Evolutionary conservation across 139 green algal species (phyloP).

Genomic region (Chlamydomonas incerta): DNA sequence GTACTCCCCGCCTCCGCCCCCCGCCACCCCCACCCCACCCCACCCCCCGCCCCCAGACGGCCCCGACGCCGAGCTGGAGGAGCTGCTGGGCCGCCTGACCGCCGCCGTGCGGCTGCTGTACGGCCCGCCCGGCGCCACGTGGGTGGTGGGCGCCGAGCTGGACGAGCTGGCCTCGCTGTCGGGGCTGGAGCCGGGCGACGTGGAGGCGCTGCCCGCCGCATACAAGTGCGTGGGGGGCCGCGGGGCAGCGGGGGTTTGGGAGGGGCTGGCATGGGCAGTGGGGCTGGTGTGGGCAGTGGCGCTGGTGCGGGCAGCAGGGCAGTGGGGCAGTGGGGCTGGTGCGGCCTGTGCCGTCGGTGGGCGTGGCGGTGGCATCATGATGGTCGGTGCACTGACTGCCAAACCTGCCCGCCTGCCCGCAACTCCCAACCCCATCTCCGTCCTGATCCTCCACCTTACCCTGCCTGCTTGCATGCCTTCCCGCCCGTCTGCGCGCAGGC

Average conservation of each 20-base stretch:
- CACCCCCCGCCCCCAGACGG: neutral
- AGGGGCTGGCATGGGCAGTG: no score
- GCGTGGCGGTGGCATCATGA: no score
- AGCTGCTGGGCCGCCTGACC: slow-evolving; percentile 20
- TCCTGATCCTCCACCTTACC: neutral
- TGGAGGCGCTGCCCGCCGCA: slow-evolving; percentile 28
- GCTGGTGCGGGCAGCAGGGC: no score
- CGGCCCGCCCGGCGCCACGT: neutral
- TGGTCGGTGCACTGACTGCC: no score
- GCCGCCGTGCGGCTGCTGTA: slow-evolving; percentile 41
- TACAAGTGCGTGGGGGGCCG: no score
- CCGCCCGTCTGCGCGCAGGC: neutral
- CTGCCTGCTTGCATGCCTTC: neutral
- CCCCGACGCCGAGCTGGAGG: slow-evolving; percentile 28
- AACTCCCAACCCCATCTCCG: no score
- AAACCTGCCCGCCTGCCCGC: no score
- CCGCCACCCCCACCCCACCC: neutral
- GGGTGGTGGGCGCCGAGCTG: slow-evolving; percentile 37
- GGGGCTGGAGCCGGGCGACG: slow-evolving; percentile 17
- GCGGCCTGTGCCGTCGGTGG: no score
- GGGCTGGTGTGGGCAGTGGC: no score
- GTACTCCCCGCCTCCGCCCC: no score
- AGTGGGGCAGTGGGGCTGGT: no score
- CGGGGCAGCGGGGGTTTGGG: no score
- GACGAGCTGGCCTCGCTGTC: slow-evolving; percentile 34